phyloP scores from a whole-genome alignment of 2,329 filamentous ascomycete genomes.

The Penicillium sclerotiorum region DNA sequence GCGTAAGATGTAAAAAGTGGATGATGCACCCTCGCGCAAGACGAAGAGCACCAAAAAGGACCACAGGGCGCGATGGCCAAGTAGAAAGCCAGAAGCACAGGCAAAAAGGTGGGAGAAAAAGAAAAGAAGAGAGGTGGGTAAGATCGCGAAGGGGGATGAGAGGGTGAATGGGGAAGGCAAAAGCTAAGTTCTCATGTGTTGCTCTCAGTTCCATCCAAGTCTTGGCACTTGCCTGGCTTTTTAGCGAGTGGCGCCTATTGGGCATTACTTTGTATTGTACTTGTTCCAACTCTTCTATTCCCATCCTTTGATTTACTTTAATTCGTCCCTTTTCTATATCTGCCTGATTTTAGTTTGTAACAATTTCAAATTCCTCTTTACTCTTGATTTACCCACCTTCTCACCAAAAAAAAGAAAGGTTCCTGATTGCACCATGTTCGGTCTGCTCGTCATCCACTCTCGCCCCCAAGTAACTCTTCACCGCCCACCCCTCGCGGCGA shows the following conservation, averaged over 20 bases:
- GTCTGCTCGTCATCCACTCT: conserved; percentile 30
- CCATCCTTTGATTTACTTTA: neutral
- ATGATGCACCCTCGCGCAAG: conserved; percentile 42
- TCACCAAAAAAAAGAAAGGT: too few relatives aligned
- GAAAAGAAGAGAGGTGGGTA: conserved; percentile 21
- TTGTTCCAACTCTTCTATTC: neutral
- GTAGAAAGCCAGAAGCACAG: conserved; percentile 24
- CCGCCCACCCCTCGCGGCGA: conserved; percentile 29
- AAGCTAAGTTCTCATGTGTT: conserved; percentile 32
- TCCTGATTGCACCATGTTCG: neutral
- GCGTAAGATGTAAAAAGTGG: too few relatives aligned
- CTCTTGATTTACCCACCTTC: too few relatives aligned
- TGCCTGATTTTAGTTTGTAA: neutral
- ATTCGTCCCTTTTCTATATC: neutral
- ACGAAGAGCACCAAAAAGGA: conserved; percentile 39
- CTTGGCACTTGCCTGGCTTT: conserved; percentile 29
- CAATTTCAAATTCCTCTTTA: conserved; percentile 1
- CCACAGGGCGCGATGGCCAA: conserved; percentile 38
- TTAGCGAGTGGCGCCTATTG: conserved; percentile 39
- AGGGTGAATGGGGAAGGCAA: conserved; percentile 30
- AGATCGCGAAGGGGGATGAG: conserved; percentile 24
- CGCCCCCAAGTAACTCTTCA: conserved; percentile 17
- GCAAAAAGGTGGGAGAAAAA: conserved; percentile 13
- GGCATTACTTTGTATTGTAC: too few relatives aligned
- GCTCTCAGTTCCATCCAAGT: conserved; percentile 26